Base-by-base conservation (phyloP, 495 filamentous ascomycete genomes). In the Xanthoparmelia taractica region DNA sequence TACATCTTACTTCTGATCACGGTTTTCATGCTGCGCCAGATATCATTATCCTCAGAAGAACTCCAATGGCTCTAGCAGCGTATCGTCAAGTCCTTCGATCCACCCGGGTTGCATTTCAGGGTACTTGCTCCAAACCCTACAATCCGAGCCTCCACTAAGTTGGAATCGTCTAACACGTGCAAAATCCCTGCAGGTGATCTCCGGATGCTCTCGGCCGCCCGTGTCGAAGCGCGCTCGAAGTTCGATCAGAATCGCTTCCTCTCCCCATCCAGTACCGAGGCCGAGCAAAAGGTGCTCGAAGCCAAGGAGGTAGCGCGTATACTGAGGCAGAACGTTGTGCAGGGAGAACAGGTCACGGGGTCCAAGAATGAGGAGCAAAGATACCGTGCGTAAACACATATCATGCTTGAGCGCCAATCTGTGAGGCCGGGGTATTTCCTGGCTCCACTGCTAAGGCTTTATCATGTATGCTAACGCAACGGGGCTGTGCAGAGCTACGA, bases 81-180 rank as follows among this genome's bases (percentile, higher is more conserved):
- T 98, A 97, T 75, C 82, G 93, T 66, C 79, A 88, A 64, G 74
- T 98, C 37, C 80, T 96, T 63, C 94, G 95, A 57, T 86, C 91
- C 33, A 85, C 90, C 37, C 79, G 86, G 36, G 78, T 93, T 63
- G 92, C 92, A 50, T 97, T 97, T 75, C 77, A 85, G 78, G 87
- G 92, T 96, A 74, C 38, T 72, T 69, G 38, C 38, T 20, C 31
- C n/a, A n/a, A 48, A 8, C 3, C 37, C 31, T 33, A 57, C 41
- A 17, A 40, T 58, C 23, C 29, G 20, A 17, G 15, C 18, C 34
- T 45, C 27, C 34, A 18, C 29, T 40, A n/a, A n/a, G n/a, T n/a
- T 31, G 13, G 1, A 15, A 5, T 38, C n/a, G 25, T 8, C 38
- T 63, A 34, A 63, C 40, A 34, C 54, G 40, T 47, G 50, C 50